phyloP scores from a whole-genome alignment of 2,329 filamentous ascomycete genomes.

The Venturia aucupariae region DNA sequence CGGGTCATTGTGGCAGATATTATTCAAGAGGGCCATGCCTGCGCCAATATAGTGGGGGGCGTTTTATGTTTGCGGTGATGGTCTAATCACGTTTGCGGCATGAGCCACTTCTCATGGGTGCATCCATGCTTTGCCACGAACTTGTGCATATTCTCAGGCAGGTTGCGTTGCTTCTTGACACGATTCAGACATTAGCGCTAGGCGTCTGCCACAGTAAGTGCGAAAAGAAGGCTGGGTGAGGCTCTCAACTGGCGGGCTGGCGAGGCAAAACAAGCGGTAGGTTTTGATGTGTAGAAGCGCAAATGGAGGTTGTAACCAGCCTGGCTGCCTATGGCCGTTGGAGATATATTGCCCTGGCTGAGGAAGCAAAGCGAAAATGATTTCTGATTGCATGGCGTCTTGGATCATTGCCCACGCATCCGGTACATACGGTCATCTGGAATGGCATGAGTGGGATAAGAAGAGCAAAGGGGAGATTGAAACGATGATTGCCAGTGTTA shows the following conservation, averaged over 20 bases:
- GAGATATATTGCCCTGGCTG: neutral
- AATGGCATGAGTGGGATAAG: neutral
- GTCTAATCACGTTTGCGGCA: neutral
- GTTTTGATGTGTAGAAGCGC: neutral
- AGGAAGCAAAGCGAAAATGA: neutral
- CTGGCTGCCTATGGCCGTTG: neutral
- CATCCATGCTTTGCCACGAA: neutral
- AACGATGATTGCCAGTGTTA: neutral
- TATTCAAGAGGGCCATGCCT: conserved; percentile 1
- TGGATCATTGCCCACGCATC: neutral
- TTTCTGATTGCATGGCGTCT: neutral
- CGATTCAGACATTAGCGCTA: neutral
- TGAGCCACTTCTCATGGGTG: neutral
- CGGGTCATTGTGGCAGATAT: neutral
- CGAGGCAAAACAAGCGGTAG: neutral
- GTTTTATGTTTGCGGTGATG: neutral
- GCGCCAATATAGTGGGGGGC: neutral
- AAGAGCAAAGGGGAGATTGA: no score
- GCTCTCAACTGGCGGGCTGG: neutral
- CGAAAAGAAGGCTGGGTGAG: neutral
- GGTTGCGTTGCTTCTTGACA: neutral
- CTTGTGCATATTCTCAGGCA: neutral
- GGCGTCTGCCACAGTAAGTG: neutral
- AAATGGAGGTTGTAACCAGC: neutral
- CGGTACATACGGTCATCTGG: neutral